Conservation (phyloP, 2,329 filamentous ascomycete genomes). For the Cladorrhinum sp. region DNA sequence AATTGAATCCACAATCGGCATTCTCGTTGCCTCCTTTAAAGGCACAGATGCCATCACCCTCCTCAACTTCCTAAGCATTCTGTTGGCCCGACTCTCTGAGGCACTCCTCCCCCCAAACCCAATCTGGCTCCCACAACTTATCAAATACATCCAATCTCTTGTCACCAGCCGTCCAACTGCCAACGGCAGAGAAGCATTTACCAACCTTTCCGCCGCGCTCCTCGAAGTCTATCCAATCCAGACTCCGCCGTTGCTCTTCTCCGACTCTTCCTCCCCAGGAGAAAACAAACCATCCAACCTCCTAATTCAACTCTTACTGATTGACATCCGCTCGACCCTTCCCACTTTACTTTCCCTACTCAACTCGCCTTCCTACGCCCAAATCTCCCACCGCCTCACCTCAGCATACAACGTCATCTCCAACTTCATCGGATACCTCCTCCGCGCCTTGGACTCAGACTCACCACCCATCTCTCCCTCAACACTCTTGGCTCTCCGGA, state of each 20-base stretch:
- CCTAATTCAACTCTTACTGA: slow-evolving; percentile 61
- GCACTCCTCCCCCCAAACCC: slow-evolving; percentile 50
- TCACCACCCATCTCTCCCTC: slow-evolving; percentile 46
- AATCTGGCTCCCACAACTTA: slow-evolving; percentile 50
- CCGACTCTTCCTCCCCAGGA: slow-evolving; percentile 29
- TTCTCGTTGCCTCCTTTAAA: slow-evolving; percentile 52
- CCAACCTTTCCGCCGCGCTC: slow-evolving; percentile 55
- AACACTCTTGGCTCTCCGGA: slow-evolving; percentile 57
- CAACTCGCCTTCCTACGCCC: slow-evolving; percentile 51
- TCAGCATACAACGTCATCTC: slow-evolving; percentile 62
- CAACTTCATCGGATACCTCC: slow-evolving; percentile 56
- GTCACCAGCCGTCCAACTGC: slow-evolving; percentile 54
- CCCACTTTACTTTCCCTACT: slow-evolving; percentile 58
- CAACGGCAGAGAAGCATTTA: slow-evolving; percentile 56
- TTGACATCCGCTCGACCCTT: slow-evolving; percentile 62
- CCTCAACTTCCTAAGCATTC: slow-evolving; percentile 52
- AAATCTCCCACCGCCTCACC: slow-evolving; percentile 52
- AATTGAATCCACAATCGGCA: slow-evolving; percentile 47
- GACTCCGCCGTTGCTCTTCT: slow-evolving; percentile 52
- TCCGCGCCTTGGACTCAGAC: slow-evolving; percentile 52
- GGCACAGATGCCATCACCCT: slow-evolving; percentile 60
- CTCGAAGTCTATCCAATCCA: slow-evolving; percentile 52
- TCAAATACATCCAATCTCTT: slow-evolving; percentile 50
- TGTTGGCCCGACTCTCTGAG: slow-evolving; percentile 39
- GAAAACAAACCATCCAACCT: slow-evolving; percentile 59